These are phyloP conservation scores for Aspergillus luchuensis DNA, from an alignment of 2,329 filamentous ascomycete genomes.

Conservation along the genomic window DNA sequence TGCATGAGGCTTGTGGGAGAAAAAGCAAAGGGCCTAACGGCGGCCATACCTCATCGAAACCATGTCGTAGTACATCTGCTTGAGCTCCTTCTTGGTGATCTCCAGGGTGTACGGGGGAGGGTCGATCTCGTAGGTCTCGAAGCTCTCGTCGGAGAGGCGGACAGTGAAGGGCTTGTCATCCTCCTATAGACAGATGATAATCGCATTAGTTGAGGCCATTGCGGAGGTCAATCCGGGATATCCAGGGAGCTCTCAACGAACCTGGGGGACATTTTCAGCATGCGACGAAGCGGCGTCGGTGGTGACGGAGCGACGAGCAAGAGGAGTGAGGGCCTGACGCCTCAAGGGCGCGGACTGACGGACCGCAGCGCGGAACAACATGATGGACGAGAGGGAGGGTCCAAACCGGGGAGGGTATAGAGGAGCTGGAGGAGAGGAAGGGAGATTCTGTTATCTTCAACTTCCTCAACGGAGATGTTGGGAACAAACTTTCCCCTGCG, in stretches of 20 bases:
- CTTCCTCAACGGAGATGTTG: conserved; percentile 33
- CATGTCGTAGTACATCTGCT: conserved; percentile 99
- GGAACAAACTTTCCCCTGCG: conserved; percentile 37
- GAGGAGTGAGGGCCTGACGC: conserved; percentile 48
- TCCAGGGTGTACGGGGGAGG: conserved; percentile 89
- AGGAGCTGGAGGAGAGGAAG: conserved; percentile 16
- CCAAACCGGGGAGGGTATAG: conserved; percentile 34
- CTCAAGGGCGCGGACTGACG: conserved; percentile 62
- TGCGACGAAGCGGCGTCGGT: conserved; percentile 93
- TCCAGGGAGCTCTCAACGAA: conserved; percentile 53
- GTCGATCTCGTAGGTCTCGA: conserved; percentile 99
- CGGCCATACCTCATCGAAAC: conserved; percentile 79
- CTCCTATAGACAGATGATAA: conserved; percentile 58
- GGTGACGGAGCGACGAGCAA: conserved; percentile 75
- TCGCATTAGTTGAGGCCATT: conserved; percentile 25
- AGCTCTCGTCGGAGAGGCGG: conserved; percentile 94
- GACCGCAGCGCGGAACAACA: conserved; percentile 72
- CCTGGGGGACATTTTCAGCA: conserved; percentile 75
- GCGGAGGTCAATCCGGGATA: background rate
- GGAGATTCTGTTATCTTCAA: conserved; percentile 35
- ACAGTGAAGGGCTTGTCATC: conserved; percentile 93
- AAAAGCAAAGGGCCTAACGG: background rate
- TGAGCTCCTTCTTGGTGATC: conserved; percentile 96
- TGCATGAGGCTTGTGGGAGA: background rate
- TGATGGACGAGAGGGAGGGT: conserved; percentile 44